Evolutionary conservation across 805 yeast genomes (phyloP).

Genomic region (Teunomyces tritomae): DNA sequence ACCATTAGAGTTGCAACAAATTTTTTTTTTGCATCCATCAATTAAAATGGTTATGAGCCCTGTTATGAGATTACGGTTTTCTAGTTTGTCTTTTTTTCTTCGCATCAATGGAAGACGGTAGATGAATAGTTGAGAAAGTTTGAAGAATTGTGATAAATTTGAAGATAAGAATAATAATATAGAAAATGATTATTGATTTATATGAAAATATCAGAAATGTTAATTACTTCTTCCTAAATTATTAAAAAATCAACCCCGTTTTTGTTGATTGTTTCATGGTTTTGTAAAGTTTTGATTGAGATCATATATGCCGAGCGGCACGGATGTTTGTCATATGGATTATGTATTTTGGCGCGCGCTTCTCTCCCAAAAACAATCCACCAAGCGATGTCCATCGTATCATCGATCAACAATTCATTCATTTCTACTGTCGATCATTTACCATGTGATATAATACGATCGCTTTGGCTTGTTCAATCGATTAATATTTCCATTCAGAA

Average conservation of each 20-base stretch:
- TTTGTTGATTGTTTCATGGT: no score
- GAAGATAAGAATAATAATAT: neutral
- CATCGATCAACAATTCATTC: conserved; percentile 35
- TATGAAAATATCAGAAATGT: no score
- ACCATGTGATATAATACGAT: conserved; percentile 42
- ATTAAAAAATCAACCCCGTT: no score
- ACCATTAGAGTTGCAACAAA: neutral
- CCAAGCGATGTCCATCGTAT: conserved; percentile 1
- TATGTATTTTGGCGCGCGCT: neutral
- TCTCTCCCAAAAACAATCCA: neutral
- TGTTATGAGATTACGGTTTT: neutral
- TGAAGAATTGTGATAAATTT: neutral
- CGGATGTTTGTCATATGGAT: no score
- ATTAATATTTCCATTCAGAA: conserved; percentile 30
- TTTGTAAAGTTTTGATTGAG: no score
- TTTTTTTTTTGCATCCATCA: neutral
- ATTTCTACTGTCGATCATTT: conserved; percentile 43
- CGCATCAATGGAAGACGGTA: no score
- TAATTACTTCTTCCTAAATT: no score
- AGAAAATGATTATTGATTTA: neutral
- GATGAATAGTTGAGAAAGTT: no score
- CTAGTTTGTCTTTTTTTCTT: neutral
- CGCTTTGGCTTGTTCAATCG: conserved; percentile 41
- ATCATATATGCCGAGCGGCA: neutral
- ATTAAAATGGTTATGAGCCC: neutral